Percentiles rank a stretch among this genome's conserved stretches.
Conservation (phyloP, 2,329 filamentous ascomycete genomes). For the Bipolaris oryzae region DNA sequence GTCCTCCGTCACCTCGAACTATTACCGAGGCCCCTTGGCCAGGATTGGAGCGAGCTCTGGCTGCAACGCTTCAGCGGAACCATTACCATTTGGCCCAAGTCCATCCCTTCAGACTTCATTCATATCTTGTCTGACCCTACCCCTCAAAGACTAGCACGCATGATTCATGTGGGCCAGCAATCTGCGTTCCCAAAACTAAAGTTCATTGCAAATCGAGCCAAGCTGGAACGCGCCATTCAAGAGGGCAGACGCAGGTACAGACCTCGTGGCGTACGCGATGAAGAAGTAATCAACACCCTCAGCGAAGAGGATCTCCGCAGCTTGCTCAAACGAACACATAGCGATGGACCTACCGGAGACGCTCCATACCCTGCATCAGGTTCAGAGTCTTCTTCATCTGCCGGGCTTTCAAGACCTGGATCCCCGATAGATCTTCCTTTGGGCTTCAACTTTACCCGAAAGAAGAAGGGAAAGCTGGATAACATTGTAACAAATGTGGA, state of each 20-base stretch:
- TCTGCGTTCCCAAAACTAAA: conserved; percentile 89
- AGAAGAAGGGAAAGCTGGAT: conserved; percentile 20
- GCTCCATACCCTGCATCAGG: conserved; percentile 29
- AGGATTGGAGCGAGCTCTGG: conserved; percentile 98
- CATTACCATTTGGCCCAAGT: conserved; percentile 94
- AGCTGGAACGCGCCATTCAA: conserved; percentile 73
- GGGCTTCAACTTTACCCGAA: conserved; percentile 37
- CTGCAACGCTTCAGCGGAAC: conserved; percentile 93
- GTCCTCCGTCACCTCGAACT: conserved; percentile 92
- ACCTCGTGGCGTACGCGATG: conserved; percentile 37
- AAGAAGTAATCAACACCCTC: conserved; percentile 48
- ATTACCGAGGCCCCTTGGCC: conserved; percentile 84
- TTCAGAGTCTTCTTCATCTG: conserved; percentile 41
- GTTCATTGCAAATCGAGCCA: conserved; percentile 86
- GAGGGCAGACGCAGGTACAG: conserved; percentile 58
- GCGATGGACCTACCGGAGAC: conserved; percentile 19
- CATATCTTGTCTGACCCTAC: conserved; percentile 86
- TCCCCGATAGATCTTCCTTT: conserved; percentile 37
- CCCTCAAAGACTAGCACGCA: conserved; percentile 74
- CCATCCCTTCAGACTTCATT: conserved; percentile 76
- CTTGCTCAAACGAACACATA: conserved; percentile 46
- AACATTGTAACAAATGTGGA: conserved; percentile 10
- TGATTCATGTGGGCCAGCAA: conserved; percentile 90
- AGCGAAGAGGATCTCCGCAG: conserved; percentile 55
- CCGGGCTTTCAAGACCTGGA: conserved; percentile 31